Percentiles rank a stretch among this genome's conserved stretches.
Evolutionary conservation across 805 yeast genomes (phyloP).

Genomic region (Pichia phayaonensis): DNA sequence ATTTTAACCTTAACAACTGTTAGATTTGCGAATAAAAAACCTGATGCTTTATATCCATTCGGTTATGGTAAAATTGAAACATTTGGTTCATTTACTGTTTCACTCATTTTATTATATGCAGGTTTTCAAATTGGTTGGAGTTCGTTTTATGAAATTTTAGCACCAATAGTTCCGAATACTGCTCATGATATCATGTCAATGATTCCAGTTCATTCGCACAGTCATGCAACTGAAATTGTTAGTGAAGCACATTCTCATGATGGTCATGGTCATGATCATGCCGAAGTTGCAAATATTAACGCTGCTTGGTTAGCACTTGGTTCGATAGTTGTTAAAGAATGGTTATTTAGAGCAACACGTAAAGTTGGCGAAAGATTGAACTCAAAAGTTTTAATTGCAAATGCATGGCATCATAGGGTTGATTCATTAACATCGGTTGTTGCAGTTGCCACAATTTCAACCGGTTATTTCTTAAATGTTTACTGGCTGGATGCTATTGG

Average conservation of each 20-base stretch:
- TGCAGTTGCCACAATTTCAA: conserved; percentile 79
- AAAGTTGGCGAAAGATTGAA: conserved; percentile 69
- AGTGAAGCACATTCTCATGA: conserved; percentile 24
- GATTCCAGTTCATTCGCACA: conserved; percentile 46
- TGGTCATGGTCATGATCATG: conserved; percentile 32
- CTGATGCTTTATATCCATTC: conserved; percentile 51
- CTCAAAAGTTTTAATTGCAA: conserved; percentile 87
- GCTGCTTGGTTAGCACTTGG: conserved; percentile 97
- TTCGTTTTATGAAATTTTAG: conserved; percentile 59
- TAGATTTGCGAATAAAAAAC: conserved; percentile 56
- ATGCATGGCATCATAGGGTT: conserved; percentile 98
- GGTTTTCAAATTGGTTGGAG: conserved; percentile 89
- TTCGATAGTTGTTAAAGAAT: conserved; percentile 79
- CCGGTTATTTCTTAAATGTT: conserved; percentile 70
- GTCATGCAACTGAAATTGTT: conserved; percentile 31
- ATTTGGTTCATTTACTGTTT: conserved; percentile 83
- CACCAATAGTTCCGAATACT: conserved; percentile 58
- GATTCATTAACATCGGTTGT: conserved; percentile 89
- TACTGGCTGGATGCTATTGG: conserved; percentile 91
- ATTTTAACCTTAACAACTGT: conserved; percentile 85
- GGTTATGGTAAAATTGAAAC: conserved; percentile 95
- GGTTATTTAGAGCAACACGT: conserved; percentile 78
- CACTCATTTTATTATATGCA: conserved; percentile 74
- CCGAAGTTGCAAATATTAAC: conserved; percentile 46
- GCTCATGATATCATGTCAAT: conserved; percentile 46